Evolutionary conservation across 1,139 yeast species (phyloP), one percentile per base, ranked within the genome.

Genomic region (Keqinozyma sinolaborantium): DNA sequence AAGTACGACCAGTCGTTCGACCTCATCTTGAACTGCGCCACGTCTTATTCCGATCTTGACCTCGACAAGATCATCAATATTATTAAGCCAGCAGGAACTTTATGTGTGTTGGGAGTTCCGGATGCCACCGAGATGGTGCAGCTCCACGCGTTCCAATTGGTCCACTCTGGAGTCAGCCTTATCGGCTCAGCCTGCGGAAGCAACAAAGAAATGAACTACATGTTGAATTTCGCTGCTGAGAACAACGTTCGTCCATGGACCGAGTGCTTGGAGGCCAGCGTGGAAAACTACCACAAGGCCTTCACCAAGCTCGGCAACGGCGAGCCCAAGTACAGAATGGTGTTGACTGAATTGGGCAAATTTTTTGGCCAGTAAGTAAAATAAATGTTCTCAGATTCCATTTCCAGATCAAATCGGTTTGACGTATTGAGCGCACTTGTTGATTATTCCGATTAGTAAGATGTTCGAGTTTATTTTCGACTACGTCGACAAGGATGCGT

Each of bases 241-340:
- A 52, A 64, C 35, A 50, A 51, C 24, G 49, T 67, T 33, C 59
- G 55, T 46, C 69, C 72, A 25, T 62, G 67, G 68, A 49, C 65
- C 32, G 71, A 67, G 48, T 60, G 53, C 39, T 49, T 67, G 26
- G 64, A 64, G 23, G 58, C 65, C 31, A 47, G 51, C 39, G 69
- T 50, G 42, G 51, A 44, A 39, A 51, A 50, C 32, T 48, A 55
- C 29, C 40, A 50, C 20, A 42, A 40, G 28, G 65, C 62, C 8
- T 56, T 63, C 43, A 45, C 52, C 16, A 55, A 64, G 41, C 47
- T 53, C 30, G 45, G 49, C 16, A 53, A 39, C 39, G 79, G 79
- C 45, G 80, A 79, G 40, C 81, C 77, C 35, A 70, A 73, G 42
- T 81, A 79, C 54, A 74, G 87, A 61, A 73, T 77, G 49, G 79